Base-by-base conservation (phyloP, 768 basidiomycete species). In the Boletus speciosus region DNA sequence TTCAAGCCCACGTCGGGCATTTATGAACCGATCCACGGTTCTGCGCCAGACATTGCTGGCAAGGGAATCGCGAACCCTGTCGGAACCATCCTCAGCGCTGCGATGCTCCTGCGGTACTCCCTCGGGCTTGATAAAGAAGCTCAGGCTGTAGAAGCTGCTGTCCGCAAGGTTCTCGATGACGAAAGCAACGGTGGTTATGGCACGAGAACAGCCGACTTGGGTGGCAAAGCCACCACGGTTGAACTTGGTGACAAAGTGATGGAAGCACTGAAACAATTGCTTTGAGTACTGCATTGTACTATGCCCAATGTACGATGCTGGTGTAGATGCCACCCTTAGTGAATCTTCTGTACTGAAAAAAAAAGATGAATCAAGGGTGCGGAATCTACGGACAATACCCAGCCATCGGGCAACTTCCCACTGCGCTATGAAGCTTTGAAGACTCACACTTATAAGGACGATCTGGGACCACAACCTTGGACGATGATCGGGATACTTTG, bases 21-120 rank as follows among this genome's bases (percentile, higher is more conserved):
- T 40, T 99, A 99, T 77, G 97, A 99, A 74, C 97, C 97, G 47
- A 97, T 97, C 60, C 93, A 96, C 66, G 92, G 92, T 47, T 93
- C 92, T 40, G 94, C 94, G 1, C 94, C 94, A 48, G 94, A 96
- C 66, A 97, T 97, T 57, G 91, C 94, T n/a, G 93, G 92, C 1
- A 77, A 90, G 70, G 89, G 90, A 16, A 92, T 95, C 63, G 94
- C 94, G 60, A 97, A 97, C 69, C 94, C 94, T 35, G 83, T 97
- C 63, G 94, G 94, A 49, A 95, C 94, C 15, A 96, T 97, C 68
- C 87, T 97, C 54, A 94, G 92, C 49, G 89, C 88, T 16, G 94
- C 94, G 14, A 84, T 97, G 85, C 85, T 97, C 56, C 78, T 97
- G 48, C 84, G 95, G 41, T 99, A 98, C 73, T 98, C 96, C 27